A percentile compares a stretch with the other conserved stretches of the same genome.
These are phyloP conservation scores for Leccinum longicurvipes DNA, from an alignment of 768 basidiomycete species.

Conservation along the genomic window DNA sequence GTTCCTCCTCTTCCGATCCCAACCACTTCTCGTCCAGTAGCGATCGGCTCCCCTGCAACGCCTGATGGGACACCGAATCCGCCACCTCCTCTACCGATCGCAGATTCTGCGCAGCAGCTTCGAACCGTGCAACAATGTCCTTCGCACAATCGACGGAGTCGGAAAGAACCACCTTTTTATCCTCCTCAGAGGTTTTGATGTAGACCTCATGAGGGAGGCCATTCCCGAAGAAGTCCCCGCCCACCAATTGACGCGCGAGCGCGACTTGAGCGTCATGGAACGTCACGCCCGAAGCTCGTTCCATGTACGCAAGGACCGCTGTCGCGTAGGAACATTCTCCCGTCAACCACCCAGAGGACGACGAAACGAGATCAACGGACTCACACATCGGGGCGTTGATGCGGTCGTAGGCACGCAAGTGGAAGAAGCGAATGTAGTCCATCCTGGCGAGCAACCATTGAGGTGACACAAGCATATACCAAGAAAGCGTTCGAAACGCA, in stretches of 20 bases:
- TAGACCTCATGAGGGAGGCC: conserved; percentile 49
- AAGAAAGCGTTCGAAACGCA: conserved; percentile 32
- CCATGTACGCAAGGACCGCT: conserved; percentile 56
- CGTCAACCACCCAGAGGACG: conserved; percentile 23
- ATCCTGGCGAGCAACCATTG: conserved; percentile 37
- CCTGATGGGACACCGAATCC: conserved; percentile 81
- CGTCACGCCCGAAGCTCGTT: conserved; percentile 68
- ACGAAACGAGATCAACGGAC: conserved; percentile 14
- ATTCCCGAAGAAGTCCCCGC: conserved; percentile 37
- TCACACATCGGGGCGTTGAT: conserved; percentile 73
- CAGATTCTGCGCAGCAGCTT: conserved; percentile 55
- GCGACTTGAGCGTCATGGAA: conserved; percentile 89
- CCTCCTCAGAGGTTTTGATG: conserved; percentile 54
- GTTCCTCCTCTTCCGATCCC: conserved; percentile 80
- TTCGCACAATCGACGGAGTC: conserved; percentile 62
- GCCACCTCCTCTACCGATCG: conserved; percentile 60
- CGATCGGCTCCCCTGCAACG: conserved; percentile 56
- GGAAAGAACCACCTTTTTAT: conserved; percentile 65
- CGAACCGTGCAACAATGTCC: conserved; percentile 66
- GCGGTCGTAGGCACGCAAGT: conserved; percentile 87
- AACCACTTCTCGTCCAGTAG: conserved; percentile 79
- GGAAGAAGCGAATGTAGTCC: conserved; percentile 90
- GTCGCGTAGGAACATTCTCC: neutral
- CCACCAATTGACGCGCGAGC: conserved; percentile 72
- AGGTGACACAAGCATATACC: neutral